Evolutionary conservation across 176 grass and related monocot genomes (phyloP).

Genomic region (Dactylis glomerata): DNA sequence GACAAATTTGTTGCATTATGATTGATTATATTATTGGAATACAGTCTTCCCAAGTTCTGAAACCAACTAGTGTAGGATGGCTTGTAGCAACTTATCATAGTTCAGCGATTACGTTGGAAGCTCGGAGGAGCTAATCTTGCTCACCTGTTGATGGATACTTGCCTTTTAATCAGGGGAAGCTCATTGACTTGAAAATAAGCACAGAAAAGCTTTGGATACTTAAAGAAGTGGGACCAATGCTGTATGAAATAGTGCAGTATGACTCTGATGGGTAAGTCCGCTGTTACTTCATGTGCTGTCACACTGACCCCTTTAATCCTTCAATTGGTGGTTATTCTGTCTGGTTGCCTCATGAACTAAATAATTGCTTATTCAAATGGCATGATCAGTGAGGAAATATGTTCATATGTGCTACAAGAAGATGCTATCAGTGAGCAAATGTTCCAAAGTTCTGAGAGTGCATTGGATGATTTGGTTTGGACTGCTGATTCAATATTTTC

Average conservation of each 20-base stretch:
- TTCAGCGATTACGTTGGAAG: neutral
- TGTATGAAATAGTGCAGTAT: constrained; percentile 75
- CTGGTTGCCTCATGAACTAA: constrained; percentile 3
- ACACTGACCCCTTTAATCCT: constrained; percentile 19
- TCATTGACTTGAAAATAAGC: constrained; percentile 78
- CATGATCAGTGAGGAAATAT: constrained; percentile 45
- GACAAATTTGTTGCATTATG: constrained; percentile 6
- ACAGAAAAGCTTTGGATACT: constrained; percentile 85
- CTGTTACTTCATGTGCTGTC: constrained; percentile 23
- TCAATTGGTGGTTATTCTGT: neutral
- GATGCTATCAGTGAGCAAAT: constrained; percentile 82
- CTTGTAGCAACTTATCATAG: constrained; percentile 1
- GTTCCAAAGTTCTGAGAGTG: constrained; percentile 88
- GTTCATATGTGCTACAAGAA: constrained; percentile 85
- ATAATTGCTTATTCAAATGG: constrained; percentile 1
- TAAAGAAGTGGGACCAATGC: constrained; percentile 76
- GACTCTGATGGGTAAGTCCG: constrained; percentile 60
- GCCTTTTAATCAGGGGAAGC: constrained; percentile 57
- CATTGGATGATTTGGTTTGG: constrained; percentile 88
- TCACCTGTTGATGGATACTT: constrained; percentile 36
- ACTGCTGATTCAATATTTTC: constrained; percentile 72
- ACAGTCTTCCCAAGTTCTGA: neutral
- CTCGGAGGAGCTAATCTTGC: constrained; percentile 5
- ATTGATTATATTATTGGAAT: constrained; percentile 16
- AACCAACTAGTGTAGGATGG: neutral